phyloP scores from a whole-genome alignment of 1,139 yeast species.

The Suhomyces wounanorum region DNA sequence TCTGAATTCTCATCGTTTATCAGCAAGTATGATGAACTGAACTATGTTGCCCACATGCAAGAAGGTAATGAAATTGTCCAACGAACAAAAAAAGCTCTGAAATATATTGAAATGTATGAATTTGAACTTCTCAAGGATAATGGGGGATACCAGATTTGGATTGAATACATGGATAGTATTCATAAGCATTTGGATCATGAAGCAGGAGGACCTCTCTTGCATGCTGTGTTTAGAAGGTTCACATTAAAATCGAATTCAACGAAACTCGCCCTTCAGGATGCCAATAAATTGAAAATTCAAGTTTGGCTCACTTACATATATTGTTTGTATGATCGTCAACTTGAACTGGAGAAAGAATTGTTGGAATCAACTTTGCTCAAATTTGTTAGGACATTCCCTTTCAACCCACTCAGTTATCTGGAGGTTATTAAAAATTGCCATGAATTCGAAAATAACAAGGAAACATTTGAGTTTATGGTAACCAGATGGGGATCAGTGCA shows the following conservation, averaged over 20 bases:
- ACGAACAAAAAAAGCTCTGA: slow-evolving; percentile 29
- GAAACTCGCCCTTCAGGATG: neutral
- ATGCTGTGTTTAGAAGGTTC: slow-evolving; percentile 12
- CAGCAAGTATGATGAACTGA: slow-evolving; percentile 26
- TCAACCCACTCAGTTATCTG: slow-evolving; percentile 30
- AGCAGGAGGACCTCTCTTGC: slow-evolving; percentile 8
- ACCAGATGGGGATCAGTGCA: slow-evolving; percentile 12
- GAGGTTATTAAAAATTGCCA: slow-evolving; percentile 30
- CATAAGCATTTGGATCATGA: slow-evolving; percentile 20
- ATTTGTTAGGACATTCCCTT: slow-evolving; percentile 27
- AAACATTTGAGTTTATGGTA: slow-evolving; percentile 12
- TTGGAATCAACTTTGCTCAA: slow-evolving; percentile 20
- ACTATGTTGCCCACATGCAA: slow-evolving; percentile 44
- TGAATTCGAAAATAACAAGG: slow-evolving; percentile 14
- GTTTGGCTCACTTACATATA: slow-evolving; percentile 36
- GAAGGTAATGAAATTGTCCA: slow-evolving; percentile 39
- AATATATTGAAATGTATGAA: slow-evolving; percentile 33
- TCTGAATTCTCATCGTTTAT: slow-evolving; percentile 46
- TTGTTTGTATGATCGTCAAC: slow-evolving; percentile 20
- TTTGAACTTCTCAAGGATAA: slow-evolving; percentile 21
- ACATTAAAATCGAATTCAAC: slow-evolving; percentile 3
- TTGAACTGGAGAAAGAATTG: slow-evolving; percentile 8
- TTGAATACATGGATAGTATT: slow-evolving; percentile 32
- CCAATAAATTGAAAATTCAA: slow-evolving; percentile 19
- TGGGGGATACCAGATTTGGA: slow-evolving; percentile 28